Conservation (phyloP, 2,329 filamentous ascomycete genomes). For the Aspergillus jensenii region DNA sequence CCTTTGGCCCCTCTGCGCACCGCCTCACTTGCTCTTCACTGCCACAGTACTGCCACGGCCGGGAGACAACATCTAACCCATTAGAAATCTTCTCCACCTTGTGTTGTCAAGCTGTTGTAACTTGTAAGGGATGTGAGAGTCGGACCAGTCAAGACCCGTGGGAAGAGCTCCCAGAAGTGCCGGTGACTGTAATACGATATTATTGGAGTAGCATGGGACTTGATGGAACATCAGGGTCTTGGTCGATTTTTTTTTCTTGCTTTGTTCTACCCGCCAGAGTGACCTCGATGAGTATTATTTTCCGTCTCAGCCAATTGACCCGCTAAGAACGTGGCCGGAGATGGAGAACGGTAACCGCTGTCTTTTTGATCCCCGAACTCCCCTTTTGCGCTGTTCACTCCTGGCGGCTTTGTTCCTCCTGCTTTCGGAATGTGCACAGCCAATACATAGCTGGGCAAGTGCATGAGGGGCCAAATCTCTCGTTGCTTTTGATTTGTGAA, state of each 20-base stretch:
- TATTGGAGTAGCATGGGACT: background rate
- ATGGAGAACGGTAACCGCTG: conserved; percentile 16
- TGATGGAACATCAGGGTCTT: background rate
- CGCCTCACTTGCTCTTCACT: conserved; percentile 29
- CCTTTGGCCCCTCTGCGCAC: conserved; percentile 24
- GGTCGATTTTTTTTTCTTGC: background rate
- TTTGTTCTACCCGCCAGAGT: background rate
- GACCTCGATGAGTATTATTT: background rate
- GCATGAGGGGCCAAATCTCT: background rate
- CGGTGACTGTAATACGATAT: background rate
- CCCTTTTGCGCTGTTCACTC: background rate
- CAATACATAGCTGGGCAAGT: background rate
- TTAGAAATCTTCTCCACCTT: background rate
- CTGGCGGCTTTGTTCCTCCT: conserved; percentile 1
- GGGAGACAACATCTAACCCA: background rate
- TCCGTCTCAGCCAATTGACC: background rate
- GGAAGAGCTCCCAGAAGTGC: background rate
- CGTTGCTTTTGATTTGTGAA: background rate
- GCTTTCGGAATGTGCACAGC: background rate
- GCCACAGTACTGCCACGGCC: conserved; percentile 20
- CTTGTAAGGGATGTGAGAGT: background rate
- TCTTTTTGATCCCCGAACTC: background rate
- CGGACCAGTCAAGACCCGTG: background rate
- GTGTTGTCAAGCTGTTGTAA: background rate
- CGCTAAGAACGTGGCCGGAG: conserved; percentile 2